phyloP scores from a whole-genome alignment of 768 basidiomycete genomes.

The Collybia sp. region DNA sequence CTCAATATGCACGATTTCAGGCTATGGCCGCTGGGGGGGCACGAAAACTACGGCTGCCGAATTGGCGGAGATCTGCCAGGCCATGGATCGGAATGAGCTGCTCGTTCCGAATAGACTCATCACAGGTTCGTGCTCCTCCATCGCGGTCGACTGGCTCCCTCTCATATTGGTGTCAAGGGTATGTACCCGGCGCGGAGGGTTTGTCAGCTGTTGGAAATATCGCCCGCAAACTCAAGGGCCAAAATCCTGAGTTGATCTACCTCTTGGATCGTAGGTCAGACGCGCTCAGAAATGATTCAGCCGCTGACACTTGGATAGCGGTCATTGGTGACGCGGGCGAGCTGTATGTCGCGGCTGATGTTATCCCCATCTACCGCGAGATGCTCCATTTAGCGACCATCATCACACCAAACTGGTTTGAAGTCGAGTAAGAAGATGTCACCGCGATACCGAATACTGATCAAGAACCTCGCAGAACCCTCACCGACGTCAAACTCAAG shows the following conservation, averaged over 20 bases:
- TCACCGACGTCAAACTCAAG: conserved; percentile 71
- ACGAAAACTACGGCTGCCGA: conserved; percentile 75
- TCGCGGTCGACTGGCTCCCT: neutral
- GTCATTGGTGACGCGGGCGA: conserved; percentile 91
- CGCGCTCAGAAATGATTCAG: neutral
- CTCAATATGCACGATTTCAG: conserved; percentile 31
- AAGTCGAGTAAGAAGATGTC: conserved; percentile 71
- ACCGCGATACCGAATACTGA: too few relatives aligned
- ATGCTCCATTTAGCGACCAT: conserved; percentile 84
- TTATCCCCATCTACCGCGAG: conserved; percentile 80
- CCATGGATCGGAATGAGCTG: conserved; percentile 73
- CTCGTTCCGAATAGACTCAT: conserved; percentile 68
- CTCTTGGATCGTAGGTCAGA: conserved; percentile 80
- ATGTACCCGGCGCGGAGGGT: conserved; percentile 82
- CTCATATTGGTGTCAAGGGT: conserved; percentile 44
- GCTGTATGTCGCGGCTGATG: conserved; percentile 84
- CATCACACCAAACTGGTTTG: conserved; percentile 98
- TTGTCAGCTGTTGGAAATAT: conserved; percentile 62
- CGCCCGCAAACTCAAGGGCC: conserved; percentile 52
- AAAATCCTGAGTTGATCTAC: conserved; percentile 67
- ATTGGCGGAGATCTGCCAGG: conserved; percentile 67
- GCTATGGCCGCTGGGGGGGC: conserved; percentile 81
- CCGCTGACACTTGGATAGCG: conserved; percentile 38
- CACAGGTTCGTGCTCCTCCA: conserved; percentile 49
- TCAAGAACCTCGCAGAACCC: conserved; percentile 40